phyloP scores from a whole-genome alignment of 805 yeast species.

The Starmerella apicola region DNA sequence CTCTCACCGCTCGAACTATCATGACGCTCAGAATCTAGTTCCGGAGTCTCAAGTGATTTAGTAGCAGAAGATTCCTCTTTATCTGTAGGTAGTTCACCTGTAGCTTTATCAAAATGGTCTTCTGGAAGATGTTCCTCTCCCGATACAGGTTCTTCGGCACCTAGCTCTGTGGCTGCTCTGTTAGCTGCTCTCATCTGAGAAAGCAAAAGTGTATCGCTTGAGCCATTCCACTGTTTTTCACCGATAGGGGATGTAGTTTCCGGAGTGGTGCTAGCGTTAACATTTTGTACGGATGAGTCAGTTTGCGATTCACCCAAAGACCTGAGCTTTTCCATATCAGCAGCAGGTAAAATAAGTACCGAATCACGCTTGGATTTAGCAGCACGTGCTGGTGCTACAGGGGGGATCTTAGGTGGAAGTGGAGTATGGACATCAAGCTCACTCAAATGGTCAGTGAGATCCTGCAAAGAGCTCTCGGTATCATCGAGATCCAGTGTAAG shows the following conservation, averaged over 20 bases:
- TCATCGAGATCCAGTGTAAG: constrained; percentile 12
- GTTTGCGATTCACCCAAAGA: too few relatives aligned
- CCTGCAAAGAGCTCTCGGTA: constrained; percentile 4
- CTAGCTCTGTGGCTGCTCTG: neutral
- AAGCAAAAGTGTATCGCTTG: neutral
- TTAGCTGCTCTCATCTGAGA: neutral
- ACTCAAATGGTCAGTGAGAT: constrained; percentile 6
- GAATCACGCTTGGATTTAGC: neutral
- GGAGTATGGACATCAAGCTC: neutral
- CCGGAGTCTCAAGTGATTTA: neutral
- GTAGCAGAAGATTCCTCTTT: neutral
- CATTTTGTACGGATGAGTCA: too few relatives aligned
- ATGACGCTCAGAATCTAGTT: neutral
- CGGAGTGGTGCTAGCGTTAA: neutral
- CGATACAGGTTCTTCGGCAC: neutral
- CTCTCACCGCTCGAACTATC: constrained; percentile 1
- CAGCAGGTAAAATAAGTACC: neutral
- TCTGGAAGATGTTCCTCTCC: neutral
- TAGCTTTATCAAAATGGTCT: too few relatives aligned
- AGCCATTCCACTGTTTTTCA: neutral
- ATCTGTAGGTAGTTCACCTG: too few relatives aligned
- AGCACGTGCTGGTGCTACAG: neutral
- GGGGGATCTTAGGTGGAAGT: neutral
- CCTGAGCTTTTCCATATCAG: neutral
- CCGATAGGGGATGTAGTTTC: neutral